Percentiles rank a stretch among this genome's conserved stretches.
Evolutionary conservation across 192 early-diverging fungal species (phyloP).

Genomic region (Gryganskiella cystojenkinii): DNA sequence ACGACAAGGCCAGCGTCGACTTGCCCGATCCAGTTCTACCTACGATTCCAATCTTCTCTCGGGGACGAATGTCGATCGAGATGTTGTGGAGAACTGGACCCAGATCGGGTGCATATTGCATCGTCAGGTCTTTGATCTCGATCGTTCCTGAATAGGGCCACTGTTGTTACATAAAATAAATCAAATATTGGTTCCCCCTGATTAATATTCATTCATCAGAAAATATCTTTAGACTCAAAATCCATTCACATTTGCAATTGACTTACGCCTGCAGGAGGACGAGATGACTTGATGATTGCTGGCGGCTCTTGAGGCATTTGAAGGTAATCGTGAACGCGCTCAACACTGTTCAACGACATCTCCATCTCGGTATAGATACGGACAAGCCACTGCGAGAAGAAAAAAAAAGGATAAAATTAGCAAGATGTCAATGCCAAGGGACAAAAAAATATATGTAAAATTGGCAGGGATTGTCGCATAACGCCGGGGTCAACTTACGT

Average conservation of each 20-base stretch:
- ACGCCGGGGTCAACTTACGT: slow-evolving; percentile 36
- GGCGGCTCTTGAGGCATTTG: slow-evolving; percentile 82
- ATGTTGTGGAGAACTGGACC: slow-evolving; percentile 82
- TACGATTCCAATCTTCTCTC: slow-evolving; percentile 92
- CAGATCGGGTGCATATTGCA: slow-evolving; percentile 79
- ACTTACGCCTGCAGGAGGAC: slow-evolving; percentile 61
- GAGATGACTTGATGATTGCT: slow-evolving; percentile 60
- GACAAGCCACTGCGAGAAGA: slow-evolving; percentile 24
- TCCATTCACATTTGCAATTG: no score
- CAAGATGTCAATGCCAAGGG: slow-evolving; percentile 2
- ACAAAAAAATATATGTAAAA: not conserved
- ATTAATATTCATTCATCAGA: no score
- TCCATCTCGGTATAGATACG: slow-evolving; percentile 80
- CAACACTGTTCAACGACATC: slow-evolving; percentile 86
- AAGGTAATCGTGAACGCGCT: slow-evolving; percentile 87
- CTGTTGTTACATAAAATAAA: slow-evolving; percentile 16
- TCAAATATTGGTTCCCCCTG: not conserved
- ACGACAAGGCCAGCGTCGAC: slow-evolving; percentile 79
- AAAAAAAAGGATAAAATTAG: not conserved
- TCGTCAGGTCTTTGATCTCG: slow-evolving; percentile 72
- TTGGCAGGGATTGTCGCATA: no score
- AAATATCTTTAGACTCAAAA: no score
- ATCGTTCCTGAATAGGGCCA: slow-evolving; percentile 85
- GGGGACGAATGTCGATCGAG: slow-evolving; percentile 68
- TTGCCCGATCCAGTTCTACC: slow-evolving; percentile 94